Conservation (phyloP, 2,329 filamentous ascomycete species). For the Diaporthe ilicicola region DNA sequence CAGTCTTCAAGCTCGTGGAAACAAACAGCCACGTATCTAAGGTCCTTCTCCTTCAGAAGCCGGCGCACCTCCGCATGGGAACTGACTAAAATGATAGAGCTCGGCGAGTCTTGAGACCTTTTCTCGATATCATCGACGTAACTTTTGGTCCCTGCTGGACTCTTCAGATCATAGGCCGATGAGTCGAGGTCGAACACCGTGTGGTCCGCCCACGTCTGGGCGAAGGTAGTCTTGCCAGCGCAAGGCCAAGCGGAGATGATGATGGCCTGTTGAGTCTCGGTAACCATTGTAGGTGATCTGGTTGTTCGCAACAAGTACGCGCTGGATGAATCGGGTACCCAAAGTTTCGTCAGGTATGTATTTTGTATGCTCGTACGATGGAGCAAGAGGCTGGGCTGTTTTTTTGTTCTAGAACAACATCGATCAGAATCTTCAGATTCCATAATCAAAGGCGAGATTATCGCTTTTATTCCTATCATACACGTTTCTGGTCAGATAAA, state of each 20-base stretch:
- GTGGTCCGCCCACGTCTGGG: background rate
- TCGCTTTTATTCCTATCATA: background rate
- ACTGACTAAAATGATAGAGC: background rate
- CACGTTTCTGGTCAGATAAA: background rate
- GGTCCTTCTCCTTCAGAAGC: background rate
- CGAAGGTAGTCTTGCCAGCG: conserved; percentile 1
- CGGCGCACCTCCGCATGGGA: background rate
- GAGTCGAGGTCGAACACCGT: background rate
- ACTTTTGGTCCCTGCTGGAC: background rate
- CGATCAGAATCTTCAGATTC: background rate
- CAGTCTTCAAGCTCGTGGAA: background rate
- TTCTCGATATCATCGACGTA: background rate
- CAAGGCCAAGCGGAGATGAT: conserved; percentile 12
- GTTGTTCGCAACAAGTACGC: too few species aligned
- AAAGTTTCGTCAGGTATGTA: background rate
- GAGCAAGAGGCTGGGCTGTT: background rate
- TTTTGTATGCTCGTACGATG: background rate
- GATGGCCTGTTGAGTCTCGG: background rate
- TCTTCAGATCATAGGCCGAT: background rate
- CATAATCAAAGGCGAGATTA: background rate
- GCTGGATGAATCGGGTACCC: too few species aligned
- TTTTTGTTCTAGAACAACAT: background rate
- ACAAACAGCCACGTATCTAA: background rate
- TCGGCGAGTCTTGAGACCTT: background rate
- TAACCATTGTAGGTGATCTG: background rate